These are phyloP conservation scores for Dothistroma septosporum DNA, from an alignment of 2,329 filamentous ascomycete genomes.

Conservation along the genomic window DNA sequence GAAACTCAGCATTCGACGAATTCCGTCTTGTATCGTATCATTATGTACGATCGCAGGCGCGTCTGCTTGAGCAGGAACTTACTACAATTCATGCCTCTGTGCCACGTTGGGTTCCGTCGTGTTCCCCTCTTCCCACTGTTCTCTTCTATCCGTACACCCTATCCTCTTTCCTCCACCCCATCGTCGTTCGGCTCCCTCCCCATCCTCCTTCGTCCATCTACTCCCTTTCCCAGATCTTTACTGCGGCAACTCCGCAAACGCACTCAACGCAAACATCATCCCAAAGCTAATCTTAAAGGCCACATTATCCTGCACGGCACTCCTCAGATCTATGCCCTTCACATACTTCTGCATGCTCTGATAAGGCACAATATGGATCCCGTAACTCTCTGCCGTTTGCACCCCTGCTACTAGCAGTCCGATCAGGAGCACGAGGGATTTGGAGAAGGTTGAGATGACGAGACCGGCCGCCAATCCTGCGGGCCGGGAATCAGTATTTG, in stretches of 20 bases:
- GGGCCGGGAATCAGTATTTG: conserved; percentile 3
- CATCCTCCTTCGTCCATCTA: too few species aligned
- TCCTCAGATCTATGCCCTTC: conserved; percentile 48
- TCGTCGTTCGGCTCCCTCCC: too few species aligned
- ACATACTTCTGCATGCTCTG: conserved; percentile 49
- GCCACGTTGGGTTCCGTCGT: neutral
- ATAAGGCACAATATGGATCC: conserved; percentile 50
- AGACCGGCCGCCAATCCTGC: conserved; percentile 61
- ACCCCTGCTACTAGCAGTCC: conserved; percentile 61
- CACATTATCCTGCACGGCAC: conserved; percentile 54
- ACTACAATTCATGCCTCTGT: neutral
- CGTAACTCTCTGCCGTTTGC: conserved; percentile 53
- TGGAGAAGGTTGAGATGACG: conserved; percentile 65
- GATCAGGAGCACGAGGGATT: conserved; percentile 63
- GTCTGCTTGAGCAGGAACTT: neutral
- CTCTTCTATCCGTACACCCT: neutral
- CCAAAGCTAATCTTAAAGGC: conserved; percentile 67
- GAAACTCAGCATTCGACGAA: neutral
- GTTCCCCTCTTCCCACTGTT: neutral
- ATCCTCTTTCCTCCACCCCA: neutral
- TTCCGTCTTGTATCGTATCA: neutral
- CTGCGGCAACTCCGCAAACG: conserved; percentile 52
- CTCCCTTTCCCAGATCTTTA: neutral
- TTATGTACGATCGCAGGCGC: neutral
- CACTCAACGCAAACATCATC: conserved; percentile 67